Evolutionary conservation across 2,329 filamentous ascomycete species (phyloP).

Genomic region (Diaporthe capsici): DNA sequence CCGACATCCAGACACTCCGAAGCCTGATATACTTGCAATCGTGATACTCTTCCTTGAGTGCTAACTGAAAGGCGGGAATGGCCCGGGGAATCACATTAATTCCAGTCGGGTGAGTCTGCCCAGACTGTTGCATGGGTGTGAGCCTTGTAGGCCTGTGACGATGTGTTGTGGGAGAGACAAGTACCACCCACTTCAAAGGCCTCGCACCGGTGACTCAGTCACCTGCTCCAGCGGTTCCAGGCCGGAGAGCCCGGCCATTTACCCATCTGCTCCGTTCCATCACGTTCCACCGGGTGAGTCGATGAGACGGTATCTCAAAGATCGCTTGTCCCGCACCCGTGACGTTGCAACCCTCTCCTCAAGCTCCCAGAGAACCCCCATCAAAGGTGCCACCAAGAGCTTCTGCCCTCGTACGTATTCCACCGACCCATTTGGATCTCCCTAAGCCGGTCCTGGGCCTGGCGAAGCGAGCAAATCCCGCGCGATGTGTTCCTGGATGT

Average conservation of each 20-base stretch:
- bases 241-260: background rate
- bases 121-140: background rate
- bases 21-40: background rate
- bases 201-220: slow-evolving; percentile 5
- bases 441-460: slow-evolving; percentile 10
- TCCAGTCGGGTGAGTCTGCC: background rate
- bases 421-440: background rate
- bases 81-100: background rate
- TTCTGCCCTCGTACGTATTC: background rate
- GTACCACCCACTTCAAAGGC: background rate
- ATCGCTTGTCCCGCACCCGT: slow-evolving; percentile 17
- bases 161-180: background rate
- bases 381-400: background rate
- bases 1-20: background rate
- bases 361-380: background rate
- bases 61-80: background rate
- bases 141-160: background rate
- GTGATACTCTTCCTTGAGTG: too few species aligned
- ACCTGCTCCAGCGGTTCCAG: background rate
- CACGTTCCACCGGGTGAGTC: slow-evolving; percentile 16
- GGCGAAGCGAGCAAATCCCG: slow-evolving; percentile 24
- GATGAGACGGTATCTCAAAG: slow-evolving; percentile 20
- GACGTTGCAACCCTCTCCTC: background rate
- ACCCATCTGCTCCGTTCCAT: background rate
- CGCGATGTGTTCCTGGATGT: slow-evolving; percentile 34